These are phyloP conservation scores for Trametes maxima DNA, from an alignment of 768 basidiomycete genomes.

Conservation along the genomic window DNA sequence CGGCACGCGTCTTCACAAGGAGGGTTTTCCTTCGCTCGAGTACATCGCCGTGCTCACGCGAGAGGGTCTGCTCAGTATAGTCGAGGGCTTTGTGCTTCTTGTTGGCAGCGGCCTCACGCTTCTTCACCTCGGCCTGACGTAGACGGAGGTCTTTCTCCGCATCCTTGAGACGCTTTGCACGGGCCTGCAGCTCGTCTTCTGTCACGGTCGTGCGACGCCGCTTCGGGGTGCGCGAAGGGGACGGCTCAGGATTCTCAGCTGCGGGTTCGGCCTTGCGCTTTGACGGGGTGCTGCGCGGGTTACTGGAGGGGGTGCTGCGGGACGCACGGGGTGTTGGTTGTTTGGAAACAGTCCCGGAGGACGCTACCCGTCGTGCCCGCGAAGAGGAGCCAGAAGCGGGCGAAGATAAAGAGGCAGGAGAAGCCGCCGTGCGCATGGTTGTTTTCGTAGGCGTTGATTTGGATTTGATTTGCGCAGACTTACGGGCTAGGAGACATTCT, in stretches of 20 bases:
- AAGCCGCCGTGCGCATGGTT: too few relatives aligned
- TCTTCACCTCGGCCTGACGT: conserved; percentile 5
- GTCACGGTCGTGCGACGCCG: background rate
- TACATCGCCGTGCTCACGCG: background rate
- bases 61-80: background rate
- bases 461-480: too few relatives aligned
- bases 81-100: conserved; percentile 10
- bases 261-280: background rate
- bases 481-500: too few relatives aligned
- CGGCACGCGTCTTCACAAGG: background rate
- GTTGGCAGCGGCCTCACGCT: background rate
- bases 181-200: background rate
- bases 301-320: background rate
- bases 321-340: background rate
- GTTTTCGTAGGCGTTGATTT: background rate
- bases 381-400: background rate
- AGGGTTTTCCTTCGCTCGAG: background rate
- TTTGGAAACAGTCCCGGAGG: background rate
- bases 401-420: background rate
- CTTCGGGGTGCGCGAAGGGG: background rate
- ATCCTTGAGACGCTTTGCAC: conserved; percentile 1
- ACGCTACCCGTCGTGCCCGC: background rate
- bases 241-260: background rate
- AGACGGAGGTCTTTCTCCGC: background rate
- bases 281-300: background rate